phyloP scores from a whole-genome alignment of 2,329 filamentous ascomycete species.

The Calonectria ilicicola region DNA sequence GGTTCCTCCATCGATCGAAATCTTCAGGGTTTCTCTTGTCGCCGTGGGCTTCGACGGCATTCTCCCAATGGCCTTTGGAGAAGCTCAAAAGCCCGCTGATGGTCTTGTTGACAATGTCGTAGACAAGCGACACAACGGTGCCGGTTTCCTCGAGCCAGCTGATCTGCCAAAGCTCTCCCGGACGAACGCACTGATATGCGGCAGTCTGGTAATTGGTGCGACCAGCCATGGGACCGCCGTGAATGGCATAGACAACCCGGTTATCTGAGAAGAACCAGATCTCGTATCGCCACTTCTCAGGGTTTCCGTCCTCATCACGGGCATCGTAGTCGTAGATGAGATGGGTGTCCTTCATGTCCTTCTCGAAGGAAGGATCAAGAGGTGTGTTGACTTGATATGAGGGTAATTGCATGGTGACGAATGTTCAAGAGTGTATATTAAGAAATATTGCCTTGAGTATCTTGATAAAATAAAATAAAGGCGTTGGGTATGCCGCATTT shows the following conservation, averaged over 20 bases:
- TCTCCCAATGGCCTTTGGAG: constrained; percentile 68
- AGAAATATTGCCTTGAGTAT: not conserved
- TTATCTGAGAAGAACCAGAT: constrained; percentile 70
- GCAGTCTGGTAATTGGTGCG: constrained; percentile 65
- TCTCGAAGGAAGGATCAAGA: constrained; percentile 48
- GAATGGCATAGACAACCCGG: constrained; percentile 69
- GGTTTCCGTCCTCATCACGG: constrained; percentile 58
- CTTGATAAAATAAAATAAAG: not conserved
- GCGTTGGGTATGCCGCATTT: not conserved
- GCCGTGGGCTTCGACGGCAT: constrained; percentile 62
- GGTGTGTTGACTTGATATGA: constrained; percentile 42
- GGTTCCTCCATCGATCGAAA: constrained; percentile 62
- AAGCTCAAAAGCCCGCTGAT: constrained; percentile 67
- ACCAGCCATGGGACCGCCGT: constrained; percentile 70
- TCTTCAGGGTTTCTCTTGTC: constrained; percentile 66
- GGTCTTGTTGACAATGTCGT: constrained; percentile 61
- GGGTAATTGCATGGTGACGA: constrained; percentile 33
- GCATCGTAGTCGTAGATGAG: constrained; percentile 69
- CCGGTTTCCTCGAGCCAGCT: constrained; percentile 73
- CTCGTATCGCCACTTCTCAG: constrained; percentile 71
- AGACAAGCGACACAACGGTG: constrained; percentile 66
- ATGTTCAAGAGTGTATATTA: not conserved
- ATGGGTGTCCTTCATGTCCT: constrained; percentile 65
- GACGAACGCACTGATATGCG: constrained; percentile 68
- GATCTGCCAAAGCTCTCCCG: constrained; percentile 69